Conservation (phyloP, 2,329 filamentous ascomycete species). For the Colletotrichum tanaceti region DNA sequence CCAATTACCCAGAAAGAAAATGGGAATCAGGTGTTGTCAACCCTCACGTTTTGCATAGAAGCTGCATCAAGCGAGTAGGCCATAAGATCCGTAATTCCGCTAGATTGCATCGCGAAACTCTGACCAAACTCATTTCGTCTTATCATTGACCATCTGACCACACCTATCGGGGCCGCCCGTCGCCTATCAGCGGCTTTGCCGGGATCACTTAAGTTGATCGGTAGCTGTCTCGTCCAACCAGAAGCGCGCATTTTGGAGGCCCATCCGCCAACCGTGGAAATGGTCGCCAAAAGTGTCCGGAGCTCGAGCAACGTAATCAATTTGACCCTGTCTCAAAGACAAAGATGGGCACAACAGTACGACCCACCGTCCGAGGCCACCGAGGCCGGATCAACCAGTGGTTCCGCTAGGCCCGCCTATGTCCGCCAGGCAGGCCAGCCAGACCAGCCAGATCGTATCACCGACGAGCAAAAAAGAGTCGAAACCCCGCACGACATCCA, state of each 20-base stretch:
- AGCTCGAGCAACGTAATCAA: conserved; percentile 25
- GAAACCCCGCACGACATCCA: conserved; percentile 36
- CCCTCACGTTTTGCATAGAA: not conserved
- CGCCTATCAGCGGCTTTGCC: conserved; percentile 41
- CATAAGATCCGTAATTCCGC: conserved; percentile 3
- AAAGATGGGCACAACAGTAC: conserved; percentile 16
- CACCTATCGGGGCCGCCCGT: conserved; percentile 15
- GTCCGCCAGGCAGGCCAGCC: conserved; percentile 28
- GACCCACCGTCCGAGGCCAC: conserved; percentile 40
- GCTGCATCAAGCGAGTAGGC: not conserved
- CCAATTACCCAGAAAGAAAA: not conserved
- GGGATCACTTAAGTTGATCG: conserved; percentile 22
- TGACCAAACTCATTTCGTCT: conserved; percentile 22
- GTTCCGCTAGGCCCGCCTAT: conserved; percentile 37
- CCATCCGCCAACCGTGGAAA: conserved; percentile 22
- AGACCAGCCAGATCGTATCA: conserved; percentile 29
- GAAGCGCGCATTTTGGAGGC: conserved; percentile 15
- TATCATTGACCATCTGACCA: conserved; percentile 35
- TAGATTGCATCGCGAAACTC: conserved; percentile 18
- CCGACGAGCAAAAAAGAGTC: conserved; percentile 21
- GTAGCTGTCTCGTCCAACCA: conserved; percentile 34
- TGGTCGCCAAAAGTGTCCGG: conserved; percentile 18
- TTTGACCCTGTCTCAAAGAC: conserved; percentile 27
- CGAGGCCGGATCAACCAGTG: conserved; percentile 40
- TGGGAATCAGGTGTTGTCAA: not conserved